Evolutionary conservation across 352 stramenopile species (phyloP).

Genomic region (Globisporangium mamillatum): DNA sequence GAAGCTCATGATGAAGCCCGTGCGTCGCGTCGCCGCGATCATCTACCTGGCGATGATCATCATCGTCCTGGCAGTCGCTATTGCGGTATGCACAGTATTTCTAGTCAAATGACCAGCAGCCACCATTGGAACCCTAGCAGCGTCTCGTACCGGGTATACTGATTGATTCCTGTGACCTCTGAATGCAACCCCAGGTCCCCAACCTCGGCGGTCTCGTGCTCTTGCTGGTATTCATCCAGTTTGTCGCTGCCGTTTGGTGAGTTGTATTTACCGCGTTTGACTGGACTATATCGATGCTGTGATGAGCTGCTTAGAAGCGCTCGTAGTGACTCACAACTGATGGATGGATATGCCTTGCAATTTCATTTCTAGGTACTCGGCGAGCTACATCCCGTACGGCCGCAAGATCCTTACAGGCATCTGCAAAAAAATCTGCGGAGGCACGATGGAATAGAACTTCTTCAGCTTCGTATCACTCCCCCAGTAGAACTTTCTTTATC

Average conservation of each 20-base stretch:
- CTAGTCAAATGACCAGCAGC: background rate
- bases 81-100: conserved; percentile 36
- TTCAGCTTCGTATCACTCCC: background rate
- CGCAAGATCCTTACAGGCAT: conserved; percentile 74
- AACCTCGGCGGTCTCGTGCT: conserved; percentile 74
- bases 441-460: conserved; percentile 21
- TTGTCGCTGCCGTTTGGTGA: conserved; percentile 69
- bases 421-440: conserved; percentile 59
- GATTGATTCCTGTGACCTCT: background rate
- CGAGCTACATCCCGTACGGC: conserved; percentile 83
- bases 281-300: background rate
- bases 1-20: conserved; percentile 87
- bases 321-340: background rate
- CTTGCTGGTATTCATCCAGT: conserved; percentile 76
- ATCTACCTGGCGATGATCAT: conserved; percentile 82
- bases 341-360: background rate
- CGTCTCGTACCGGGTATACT: background rate
- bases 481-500: background rate
- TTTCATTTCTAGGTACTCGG: conserved; percentile 53
- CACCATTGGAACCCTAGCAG: no score
- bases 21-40: conserved; percentile 63
- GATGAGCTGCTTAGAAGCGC: background rate
- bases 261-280: background rate
- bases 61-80: conserved; percentile 63
- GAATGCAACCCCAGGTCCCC: conserved; percentile 32